Conservation (phyloP, 257 asterid species). For the Linaria vulgaris region DNA sequence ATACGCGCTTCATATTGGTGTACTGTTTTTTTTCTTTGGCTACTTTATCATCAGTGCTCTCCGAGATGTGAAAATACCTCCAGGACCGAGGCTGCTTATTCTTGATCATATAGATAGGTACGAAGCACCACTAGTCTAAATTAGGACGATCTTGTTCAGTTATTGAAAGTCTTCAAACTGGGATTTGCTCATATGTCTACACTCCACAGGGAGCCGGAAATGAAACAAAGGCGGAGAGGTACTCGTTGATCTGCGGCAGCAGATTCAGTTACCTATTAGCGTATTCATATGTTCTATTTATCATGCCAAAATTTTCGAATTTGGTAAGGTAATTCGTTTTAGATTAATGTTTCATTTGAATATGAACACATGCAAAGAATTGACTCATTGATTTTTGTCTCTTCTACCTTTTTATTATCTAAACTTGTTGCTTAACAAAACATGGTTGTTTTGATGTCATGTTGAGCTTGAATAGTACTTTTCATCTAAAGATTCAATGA, state of each 20-base stretch:
- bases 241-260: conserved; percentile 25
- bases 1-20: not conserved
- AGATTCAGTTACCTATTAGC: too few relatives aligned
- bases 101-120: conserved; percentile 85
- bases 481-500: too few relatives aligned
- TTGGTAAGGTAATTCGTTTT: too few relatives aligned
- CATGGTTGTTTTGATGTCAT: too few relatives aligned
- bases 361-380: too few relatives aligned
- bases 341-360: too few relatives aligned
- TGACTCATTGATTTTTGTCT: too few relatives aligned
- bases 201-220: conserved; percentile 77
- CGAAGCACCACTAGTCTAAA: not conserved
- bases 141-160: not conserved
- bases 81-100: conserved; percentile 93
- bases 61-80: conserved; percentile 85
- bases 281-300: too few relatives aligned
- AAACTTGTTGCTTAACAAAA: too few relatives aligned
- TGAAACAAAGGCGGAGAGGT: conserved; percentile 44
- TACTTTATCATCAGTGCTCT: conserved; percentile 59
- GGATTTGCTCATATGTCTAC: conserved; percentile 3
- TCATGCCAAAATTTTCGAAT: too few relatives aligned
- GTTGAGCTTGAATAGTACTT: too few relatives aligned
- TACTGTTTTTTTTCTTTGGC: not conserved
- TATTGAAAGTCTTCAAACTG: conserved; percentile 2
- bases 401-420: too few relatives aligned